A percentile compares a stretch with the other conserved stretches of the same genome.
phyloP scores from a whole-genome alignment of 1,284 basidiomycete species.

The Ustilago sp. region DNA sequence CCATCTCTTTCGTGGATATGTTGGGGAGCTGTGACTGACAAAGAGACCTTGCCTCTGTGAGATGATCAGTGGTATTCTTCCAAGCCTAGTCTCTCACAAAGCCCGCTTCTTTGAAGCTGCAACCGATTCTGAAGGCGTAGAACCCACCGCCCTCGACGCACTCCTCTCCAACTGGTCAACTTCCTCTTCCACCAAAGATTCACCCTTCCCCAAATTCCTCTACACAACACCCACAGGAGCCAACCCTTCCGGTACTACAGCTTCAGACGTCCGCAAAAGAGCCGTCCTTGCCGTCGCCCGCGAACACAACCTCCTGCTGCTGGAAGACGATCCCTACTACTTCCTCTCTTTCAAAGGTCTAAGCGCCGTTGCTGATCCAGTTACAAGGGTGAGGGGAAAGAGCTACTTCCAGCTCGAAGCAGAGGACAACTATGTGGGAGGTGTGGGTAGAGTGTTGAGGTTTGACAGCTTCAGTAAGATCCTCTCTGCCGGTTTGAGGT shows the following conservation, averaged over 20 bases:
- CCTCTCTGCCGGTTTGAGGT: constrained; percentile 68
- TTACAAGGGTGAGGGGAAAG: constrained; percentile 43
- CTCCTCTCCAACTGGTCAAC: constrained; percentile 81
- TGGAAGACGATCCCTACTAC: constrained; percentile 66
- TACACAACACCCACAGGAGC: constrained; percentile 78
- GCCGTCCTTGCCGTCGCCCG: constrained; percentile 78
- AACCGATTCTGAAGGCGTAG: constrained; percentile 83
- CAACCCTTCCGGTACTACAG: constrained; percentile 65
- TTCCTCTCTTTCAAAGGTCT: constrained; percentile 60
- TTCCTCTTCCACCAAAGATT: constrained; percentile 72
- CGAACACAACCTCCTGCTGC: constrained; percentile 48
- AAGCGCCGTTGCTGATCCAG: constrained; percentile 45
- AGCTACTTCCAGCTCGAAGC: constrained; percentile 65
- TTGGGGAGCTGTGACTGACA: not conserved
- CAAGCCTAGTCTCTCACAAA: constrained; percentile 50
- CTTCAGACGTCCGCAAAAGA: constrained; percentile 76
- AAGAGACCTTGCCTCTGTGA: not conserved
- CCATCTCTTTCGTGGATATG: not conserved
- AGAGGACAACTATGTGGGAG: constrained; percentile 32
- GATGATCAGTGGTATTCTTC: constrained; percentile 53
- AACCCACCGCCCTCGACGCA: constrained; percentile 75
- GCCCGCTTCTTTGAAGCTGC: constrained; percentile 74
- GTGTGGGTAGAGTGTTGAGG: constrained; percentile 63
- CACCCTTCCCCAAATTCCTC: constrained; percentile 79
- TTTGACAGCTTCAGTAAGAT: constrained; percentile 77